These are phyloP conservation scores for Geoglossum cookeanum DNA, from an alignment of 2,329 filamentous ascomycete species.

Conservation along the genomic window DNA sequence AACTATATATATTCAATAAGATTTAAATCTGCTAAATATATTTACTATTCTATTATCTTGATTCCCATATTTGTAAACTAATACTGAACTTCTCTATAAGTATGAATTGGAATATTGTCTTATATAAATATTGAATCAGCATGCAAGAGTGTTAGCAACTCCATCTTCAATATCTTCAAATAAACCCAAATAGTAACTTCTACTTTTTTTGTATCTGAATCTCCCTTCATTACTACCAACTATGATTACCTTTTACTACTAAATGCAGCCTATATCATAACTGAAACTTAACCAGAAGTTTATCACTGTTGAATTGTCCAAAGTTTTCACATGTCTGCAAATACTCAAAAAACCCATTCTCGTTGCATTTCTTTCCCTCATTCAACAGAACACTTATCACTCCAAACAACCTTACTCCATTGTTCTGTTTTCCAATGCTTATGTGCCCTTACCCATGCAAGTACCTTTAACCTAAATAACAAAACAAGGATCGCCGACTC, in stretches of 20 bases:
- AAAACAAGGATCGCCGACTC: too few relatives aligned
- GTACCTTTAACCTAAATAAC: too few relatives aligned
- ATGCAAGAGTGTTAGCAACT: background rate
- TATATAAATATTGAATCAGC: slow-evolving; percentile 8
- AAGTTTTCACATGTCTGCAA: slow-evolving; percentile 6
- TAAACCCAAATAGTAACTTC: background rate
- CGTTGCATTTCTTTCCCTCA: slow-evolving; percentile 1
- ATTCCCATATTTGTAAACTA: slow-evolving; percentile 10
- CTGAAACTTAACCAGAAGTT: slow-evolving; percentile 3
- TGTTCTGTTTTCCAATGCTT: slow-evolving; percentile 7
- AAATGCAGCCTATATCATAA: slow-evolving; percentile 8
- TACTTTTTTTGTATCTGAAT: background rate
- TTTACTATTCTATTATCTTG: slow-evolving; percentile 8
- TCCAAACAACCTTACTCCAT: slow-evolving; percentile 10
- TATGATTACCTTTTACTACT: background rate
- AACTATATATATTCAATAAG: slow-evolving; percentile 13
- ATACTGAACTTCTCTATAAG: slow-evolving; percentile 2
- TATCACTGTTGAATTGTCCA: slow-evolving; percentile 3
- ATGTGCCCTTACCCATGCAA: slow-evolving; percentile 6
- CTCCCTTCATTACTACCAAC: background rate
- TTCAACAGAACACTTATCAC: slow-evolving; percentile 11
- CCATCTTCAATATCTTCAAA: background rate
- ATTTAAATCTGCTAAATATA: slow-evolving; percentile 13
- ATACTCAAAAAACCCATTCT: slow-evolving; percentile 6
- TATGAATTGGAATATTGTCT: slow-evolving; percentile 14